These are phyloP conservation scores for Hylodesmum podocarpum DNA, from an alignment of 306 rosid genomes.

Conservation along the genomic window DNA sequence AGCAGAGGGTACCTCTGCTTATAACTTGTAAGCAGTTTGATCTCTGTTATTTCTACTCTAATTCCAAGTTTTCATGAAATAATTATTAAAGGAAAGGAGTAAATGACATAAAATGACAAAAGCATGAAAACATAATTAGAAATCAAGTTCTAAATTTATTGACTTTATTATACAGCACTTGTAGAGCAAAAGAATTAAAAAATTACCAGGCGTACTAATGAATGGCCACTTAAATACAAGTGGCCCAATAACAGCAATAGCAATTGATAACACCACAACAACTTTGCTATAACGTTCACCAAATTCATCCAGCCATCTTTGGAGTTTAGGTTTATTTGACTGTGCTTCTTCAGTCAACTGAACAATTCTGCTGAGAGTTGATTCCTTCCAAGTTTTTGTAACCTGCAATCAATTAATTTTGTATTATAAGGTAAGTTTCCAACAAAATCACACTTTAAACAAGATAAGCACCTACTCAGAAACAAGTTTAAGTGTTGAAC, in stretches of 20 bases:
- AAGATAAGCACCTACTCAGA: slow-evolving; percentile 28
- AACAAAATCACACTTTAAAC: slow-evolving; percentile 17
- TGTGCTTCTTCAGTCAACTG: slow-evolving; percentile 98
- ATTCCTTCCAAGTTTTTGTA: slow-evolving; percentile 86
- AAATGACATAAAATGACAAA: background rate
- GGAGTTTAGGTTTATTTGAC: slow-evolving; percentile 86
- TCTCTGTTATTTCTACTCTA: slow-evolving; percentile 2
- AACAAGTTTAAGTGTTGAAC: slow-evolving; percentile 26
- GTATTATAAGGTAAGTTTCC: slow-evolving; percentile 22
- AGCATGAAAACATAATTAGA: slow-evolving; percentile 7
- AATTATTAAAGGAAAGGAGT: slow-evolving; percentile 12
- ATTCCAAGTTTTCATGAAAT: background rate
- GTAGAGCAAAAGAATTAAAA: slow-evolving; percentile 21
- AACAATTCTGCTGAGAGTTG: slow-evolving; percentile 87
- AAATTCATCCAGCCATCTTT: slow-evolving; percentile 98
- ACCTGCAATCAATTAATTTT: slow-evolving; percentile 51
- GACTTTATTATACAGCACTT: background rate
- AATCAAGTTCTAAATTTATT: slow-evolving; percentile 10
- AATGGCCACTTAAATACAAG: slow-evolving; percentile 95
- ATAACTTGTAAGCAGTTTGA: slow-evolving; percentile 7
- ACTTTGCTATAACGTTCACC: slow-evolving; percentile 94
- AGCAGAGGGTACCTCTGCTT: background rate
- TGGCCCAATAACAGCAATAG: slow-evolving; percentile 87
- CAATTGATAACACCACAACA: slow-evolving; percentile 82
- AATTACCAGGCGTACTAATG: slow-evolving; percentile 75